Base-by-base conservation (phyloP, 108 stramenopile genomes). In the Fistulifera pelliculosa region DNA sequence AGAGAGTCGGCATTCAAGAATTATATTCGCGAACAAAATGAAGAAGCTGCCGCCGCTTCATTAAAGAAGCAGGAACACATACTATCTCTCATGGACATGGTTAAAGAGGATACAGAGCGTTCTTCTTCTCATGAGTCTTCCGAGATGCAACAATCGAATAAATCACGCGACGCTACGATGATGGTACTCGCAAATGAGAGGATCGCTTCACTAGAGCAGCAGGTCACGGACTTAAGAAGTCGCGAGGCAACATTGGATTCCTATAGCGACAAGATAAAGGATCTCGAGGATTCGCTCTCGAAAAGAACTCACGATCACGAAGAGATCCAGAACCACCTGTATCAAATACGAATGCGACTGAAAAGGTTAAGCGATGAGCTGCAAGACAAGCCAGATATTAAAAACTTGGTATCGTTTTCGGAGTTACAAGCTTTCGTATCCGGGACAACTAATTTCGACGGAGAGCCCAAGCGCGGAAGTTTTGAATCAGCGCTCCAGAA, bases 21-120 rank as follows among this genome's bases (percentile, higher is more conserved):
- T 0, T 73, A 75, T 42, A 49, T 74, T 11, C 67, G 75, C 1
- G 81, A 82, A 26, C 68, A 74, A 27, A 56, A 61, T 17, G 38
- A 58, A 12, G 73, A 82, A 41, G 61, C 69, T 18, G 64, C 70
- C 3, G 52, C 45, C 11, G 27, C 66, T 28, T 66, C 76, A 16
- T 71, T 70, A 39, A 73, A 69, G 38, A 76, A 82, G 51, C 76
- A 78, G 47, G 70, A 82, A 26, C 73, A 78, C 21, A 82, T 82
- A 52, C 23, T 82, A 24, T 77, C 76, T 3, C 35, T 82, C 22
- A 82, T 82, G 81, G 74, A 72, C 41, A 63, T 82, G 49, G 81
- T 82, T 5, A 54, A 71, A 41, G 49, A 55, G 26, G 22, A 11
- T 18, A 22, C 58, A 4, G 52, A 18, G n/a, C n/a, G n/a, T n/a